Evolutionary conservation across 2,329 filamentous ascomycete species (phyloP).

Genomic region (Trematosphaeria pertusa): DNA sequence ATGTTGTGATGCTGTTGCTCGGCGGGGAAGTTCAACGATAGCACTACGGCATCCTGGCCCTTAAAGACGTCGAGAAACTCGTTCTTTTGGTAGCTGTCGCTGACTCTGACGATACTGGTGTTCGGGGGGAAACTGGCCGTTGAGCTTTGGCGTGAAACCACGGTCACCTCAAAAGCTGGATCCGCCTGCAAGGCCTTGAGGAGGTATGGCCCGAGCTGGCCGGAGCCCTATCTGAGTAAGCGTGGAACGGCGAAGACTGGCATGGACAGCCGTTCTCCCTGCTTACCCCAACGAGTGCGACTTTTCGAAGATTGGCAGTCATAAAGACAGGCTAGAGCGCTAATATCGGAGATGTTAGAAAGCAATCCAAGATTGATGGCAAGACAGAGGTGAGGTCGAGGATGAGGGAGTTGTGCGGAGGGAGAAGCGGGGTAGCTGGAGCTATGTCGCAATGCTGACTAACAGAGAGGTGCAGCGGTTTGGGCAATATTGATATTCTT

Average conservation of each 20-base stretch:
- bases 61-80: not conserved
- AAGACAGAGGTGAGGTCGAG: too few species aligned
- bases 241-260: too few species aligned
- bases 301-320: not conserved
- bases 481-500: too few species aligned
- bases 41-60: not conserved
- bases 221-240: too few species aligned
- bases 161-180: conserved; percentile 1
- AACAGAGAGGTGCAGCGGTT: too few species aligned
- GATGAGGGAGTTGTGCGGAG: too few species aligned
- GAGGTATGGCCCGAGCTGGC: too few species aligned
- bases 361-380: too few species aligned
- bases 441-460: too few species aligned
- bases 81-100: not conserved
- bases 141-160: not conserved
- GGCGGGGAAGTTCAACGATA: not conserved
- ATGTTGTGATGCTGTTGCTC: not conserved
- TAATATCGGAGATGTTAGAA: too few species aligned
- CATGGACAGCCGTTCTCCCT: too few species aligned
- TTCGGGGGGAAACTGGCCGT: not conserved
- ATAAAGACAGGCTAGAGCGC: not conserved
- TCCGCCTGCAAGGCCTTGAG: not conserved
- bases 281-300: not conserved
- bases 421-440: too few species aligned
- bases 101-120: not conserved